These are phyloP conservation scores for Stachybotrys echinatus DNA, from an alignment of 2,329 filamentous ascomycete species.

Conservation along the genomic window DNA sequence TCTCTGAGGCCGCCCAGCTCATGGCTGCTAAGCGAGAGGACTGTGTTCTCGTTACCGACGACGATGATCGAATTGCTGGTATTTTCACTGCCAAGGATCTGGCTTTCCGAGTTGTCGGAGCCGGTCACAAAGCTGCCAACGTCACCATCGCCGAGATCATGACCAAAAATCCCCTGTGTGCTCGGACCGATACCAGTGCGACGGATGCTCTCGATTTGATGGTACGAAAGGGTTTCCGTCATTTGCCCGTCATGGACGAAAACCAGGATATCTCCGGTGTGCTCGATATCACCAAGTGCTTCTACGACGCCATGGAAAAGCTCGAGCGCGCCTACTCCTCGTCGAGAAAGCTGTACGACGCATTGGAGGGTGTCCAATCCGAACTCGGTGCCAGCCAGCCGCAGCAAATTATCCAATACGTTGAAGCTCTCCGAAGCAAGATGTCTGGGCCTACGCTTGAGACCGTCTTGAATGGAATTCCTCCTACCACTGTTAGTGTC, in stretches of 20 bases:
- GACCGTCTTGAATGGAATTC: conserved; percentile 84
- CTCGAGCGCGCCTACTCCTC: conserved; percentile 95
- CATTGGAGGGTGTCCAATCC: conserved; percentile 93
- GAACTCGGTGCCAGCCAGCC: conserved; percentile 94
- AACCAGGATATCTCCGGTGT: conserved; percentile 99
- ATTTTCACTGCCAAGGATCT: conserved; percentile 99
- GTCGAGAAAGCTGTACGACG: conserved; percentile 96
- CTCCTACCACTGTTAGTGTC: conserved; percentile 91
- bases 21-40: conserved; percentile 99
- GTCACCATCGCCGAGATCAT: conserved; percentile 97
- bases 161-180: conserved; percentile 98
- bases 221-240: conserved; percentile 96
- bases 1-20: conserved; percentile 92
- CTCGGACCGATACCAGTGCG: conserved; percentile 93
- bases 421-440: conserved; percentile 88
- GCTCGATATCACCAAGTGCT: conserved; percentile 98
- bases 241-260: conserved; percentile 98
- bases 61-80: conserved; percentile 94
- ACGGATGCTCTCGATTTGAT: conserved; percentile 96
- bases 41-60: conserved; percentile 94
- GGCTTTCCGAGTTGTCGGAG: conserved; percentile 91
- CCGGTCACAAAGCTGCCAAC: conserved; percentile 80
- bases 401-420: conserved; percentile 98
- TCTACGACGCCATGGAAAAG: conserved; percentile 99
- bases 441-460: conserved; percentile 98